Evolutionary conservation across 306 rosid genomes (phyloP).

Genomic region (apple (Malus domestica)): ASM211411v1 NC_041791.1:2855501-2856000

Average conservation of each 20-base stretch:
- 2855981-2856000: neutral
- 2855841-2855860: conserved; percentile 41
- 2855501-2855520: too few relatives aligned
- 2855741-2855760: too few relatives aligned
- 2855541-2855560: too few relatives aligned
- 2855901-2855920: conserved; percentile 65
- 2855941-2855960: neutral
- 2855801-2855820: conserved; percentile 40
- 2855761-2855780: too few relatives aligned
- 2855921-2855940: neutral
- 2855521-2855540: too few relatives aligned
- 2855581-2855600: too few relatives aligned
- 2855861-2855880: conserved; percentile 47
- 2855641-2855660: neutral
- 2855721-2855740: too few relatives aligned
- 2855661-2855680: neutral
- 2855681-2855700: neutral
- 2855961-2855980: neutral
- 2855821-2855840: conserved; percentile 42
- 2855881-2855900: conserved; percentile 84
- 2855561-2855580: too few relatives aligned
- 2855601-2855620: neutral
- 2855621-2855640: neutral
- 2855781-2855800: too few relatives aligned
- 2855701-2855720: neutral